Percentiles rank a stretch among this genome's conserved stretches.
These are phyloP conservation scores for Cladosporium sphaerospermum DNA, from an alignment of 2,329 filamentous ascomycete genomes.

Conservation along the genomic window DNA sequence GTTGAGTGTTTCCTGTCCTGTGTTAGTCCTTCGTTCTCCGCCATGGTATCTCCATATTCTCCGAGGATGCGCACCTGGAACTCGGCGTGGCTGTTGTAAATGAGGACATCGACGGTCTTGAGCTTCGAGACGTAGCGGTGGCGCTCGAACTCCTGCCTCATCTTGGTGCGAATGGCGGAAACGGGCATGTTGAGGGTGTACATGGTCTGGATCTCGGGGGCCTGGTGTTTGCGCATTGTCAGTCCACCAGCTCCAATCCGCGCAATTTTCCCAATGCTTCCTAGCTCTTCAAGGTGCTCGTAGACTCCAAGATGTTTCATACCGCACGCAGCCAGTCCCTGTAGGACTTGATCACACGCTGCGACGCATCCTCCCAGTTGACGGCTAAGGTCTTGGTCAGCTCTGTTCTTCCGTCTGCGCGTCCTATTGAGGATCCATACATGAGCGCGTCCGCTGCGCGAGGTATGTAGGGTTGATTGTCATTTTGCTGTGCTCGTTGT, in stretches of 20 bases:
- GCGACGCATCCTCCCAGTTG: constrained; percentile 84
- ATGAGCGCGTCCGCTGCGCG: constrained; percentile 52
- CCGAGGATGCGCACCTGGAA: constrained; percentile 63
- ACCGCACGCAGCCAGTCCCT: constrained; percentile 95
- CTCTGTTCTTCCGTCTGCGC: neutral
- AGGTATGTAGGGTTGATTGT: constrained; percentile 84
- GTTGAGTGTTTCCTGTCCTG: constrained; percentile 86
- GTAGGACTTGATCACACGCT: constrained; percentile 81
- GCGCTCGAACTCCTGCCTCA: constrained; percentile 94
- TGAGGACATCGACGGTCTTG: constrained; percentile 76
- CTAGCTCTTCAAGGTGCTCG: neutral
- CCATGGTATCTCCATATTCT: neutral
- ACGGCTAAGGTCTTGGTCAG: constrained; percentile 53
- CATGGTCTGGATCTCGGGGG: constrained; percentile 94
- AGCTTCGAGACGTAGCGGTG: constrained; percentile 91
- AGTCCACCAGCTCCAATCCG: constrained; percentile 7
- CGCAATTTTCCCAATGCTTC: neutral
- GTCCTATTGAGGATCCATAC: constrained; percentile 28
- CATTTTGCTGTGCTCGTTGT: constrained; percentile 37
- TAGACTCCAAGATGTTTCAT: constrained; percentile 42
- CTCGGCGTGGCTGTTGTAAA: constrained; percentile 87
- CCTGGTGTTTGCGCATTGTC: constrained; percentile 48
- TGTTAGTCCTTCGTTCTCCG: constrained; percentile 7
- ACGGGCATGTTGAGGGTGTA: constrained; percentile 89
- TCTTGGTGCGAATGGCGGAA: constrained; percentile 80